Evolutionary conservation across 768 basidiomycete species (phyloP).

Genomic region (Pseudohyphozyma bogoriensis): DNA sequence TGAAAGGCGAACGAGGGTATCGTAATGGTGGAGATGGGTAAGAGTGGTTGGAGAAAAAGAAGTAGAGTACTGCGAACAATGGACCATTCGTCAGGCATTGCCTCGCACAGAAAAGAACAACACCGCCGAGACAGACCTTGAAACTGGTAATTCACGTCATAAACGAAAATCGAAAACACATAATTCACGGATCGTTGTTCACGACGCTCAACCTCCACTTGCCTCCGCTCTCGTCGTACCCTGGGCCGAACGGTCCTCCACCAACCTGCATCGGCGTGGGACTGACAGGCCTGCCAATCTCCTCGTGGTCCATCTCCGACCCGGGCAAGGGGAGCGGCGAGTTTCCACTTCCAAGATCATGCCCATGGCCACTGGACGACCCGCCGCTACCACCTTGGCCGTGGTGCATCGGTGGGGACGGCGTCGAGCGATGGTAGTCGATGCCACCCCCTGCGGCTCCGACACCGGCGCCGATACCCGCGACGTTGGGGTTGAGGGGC

Average conservation of each 20-base stretch:
- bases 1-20: no score
- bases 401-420: slow-evolving; percentile 21
- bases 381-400: slow-evolving; percentile 3
- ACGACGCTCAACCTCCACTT: slow-evolving; percentile 27
- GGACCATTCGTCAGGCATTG: no score
- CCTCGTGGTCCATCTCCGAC: background rate
- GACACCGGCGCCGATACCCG: slow-evolving; percentile 9
- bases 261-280: slow-evolving; percentile 29
- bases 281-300: slow-evolving; percentile 2
- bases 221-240: slow-evolving; percentile 24
- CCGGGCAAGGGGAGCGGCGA: background rate
- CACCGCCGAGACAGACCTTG: no score
- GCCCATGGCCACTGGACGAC: slow-evolving; percentile 9
- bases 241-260: slow-evolving; percentile 21
- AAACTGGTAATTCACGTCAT: no score
- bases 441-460: no score
- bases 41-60: no score
- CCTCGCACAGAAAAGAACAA: no score
- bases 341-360: background rate
- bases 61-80: no score
- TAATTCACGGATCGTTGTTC: slow-evolving; percentile 20
- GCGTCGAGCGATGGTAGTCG: slow-evolving; percentile 19
- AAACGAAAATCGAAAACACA: no score
- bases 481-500: no score
- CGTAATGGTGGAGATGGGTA: no score